Base-by-base conservation (phyloP, 495 filamentous ascomycete genomes). In the Penicillium crystallinum region DNA sequence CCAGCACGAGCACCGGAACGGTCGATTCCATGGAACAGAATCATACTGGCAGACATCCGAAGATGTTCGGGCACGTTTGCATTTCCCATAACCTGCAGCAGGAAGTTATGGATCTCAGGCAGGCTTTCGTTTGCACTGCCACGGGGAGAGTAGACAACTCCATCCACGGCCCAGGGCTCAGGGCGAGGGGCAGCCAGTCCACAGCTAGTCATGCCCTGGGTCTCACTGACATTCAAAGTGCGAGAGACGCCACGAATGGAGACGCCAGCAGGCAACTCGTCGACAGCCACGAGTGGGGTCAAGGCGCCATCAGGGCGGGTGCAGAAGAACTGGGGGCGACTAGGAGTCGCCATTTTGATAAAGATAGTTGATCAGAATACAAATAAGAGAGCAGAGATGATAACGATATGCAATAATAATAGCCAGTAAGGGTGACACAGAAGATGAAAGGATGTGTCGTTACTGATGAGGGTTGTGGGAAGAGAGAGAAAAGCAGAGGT, bases 201-300 rank as follows among this genome's bases (percentile, higher is more conserved):
- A 37, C 76, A 59, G 46, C 67, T 73, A n/a, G 61, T 72, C 74
- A 79, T 78, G 29, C 70, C 73, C 15, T 70, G 59, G 12, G 72
- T 76, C 1, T 77, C 71, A 31, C 55, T 55, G 4, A 63, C 31
- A 39, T 58, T 59, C 11, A 79, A 39, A 6, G 19, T 53, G 21
- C 70, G 67, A 19, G 71, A 51, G 10, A 72, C 57, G 7, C 67
- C 75, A 27, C 56, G 61, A 27, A 81, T 61, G 0, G 49, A 39
- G 35, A 78, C 33, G 9, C 57, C 50, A 6, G 66, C 37, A 0
- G 82, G 82, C 4, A 89, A 65, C 66, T 87, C 79, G 56, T 89
- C 87, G 0, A 81, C 74, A 0, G 84, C 80, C 31, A 89, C 68
- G 10, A 91, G 72, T 0, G 83, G 81, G 11, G 83, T 85, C 48